Base-by-base conservation (phyloP, 2,329 filamentous ascomycete genomes). In the Saccharata proteae region DNA sequence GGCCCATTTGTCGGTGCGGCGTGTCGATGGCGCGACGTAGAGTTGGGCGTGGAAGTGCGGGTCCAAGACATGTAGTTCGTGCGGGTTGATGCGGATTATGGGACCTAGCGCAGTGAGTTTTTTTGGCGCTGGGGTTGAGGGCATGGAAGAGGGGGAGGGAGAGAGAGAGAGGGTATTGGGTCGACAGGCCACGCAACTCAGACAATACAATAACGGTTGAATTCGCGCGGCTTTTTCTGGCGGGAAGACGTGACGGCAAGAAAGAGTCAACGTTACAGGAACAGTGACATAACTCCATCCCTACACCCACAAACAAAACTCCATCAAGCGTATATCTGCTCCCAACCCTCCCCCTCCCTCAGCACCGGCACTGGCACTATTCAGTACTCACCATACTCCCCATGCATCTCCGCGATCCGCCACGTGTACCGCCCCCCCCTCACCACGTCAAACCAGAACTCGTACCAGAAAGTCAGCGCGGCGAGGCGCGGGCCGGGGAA, bases 41-140 rank as follows among this genome's bases (percentile, higher is more conserved):
- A 57, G 41, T 22, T 47, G 40, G 21, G 55, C 52, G 22, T 42
- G 42, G 39, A 45, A 47, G 3, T 27, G 23, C 4, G 43, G 41
- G 18, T 44, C 42, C n/a, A 29, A 38, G 23, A 44, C 28, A 29
- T 47, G 44, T 3, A 47, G 29, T 22, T 47, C 43, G 13, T 34
- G 26, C 10, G 44, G 44, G 22, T 40, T 41, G 15, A 47, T 46
- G 5, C 44, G 37, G 15, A 47, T 29, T 16, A 47, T 40, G 4
- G 42, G 44, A n/a, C 44, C 44, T 45, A 26, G 14, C 3, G 26
- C n/a, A 15, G 19, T 6, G 18, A 12, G 5, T 10, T 13, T 12
- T 15, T 11, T 12, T 10, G 11, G 6, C 5, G 16, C 8, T 13
- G 20, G 11, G 14, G 4, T 8, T 11, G 16, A 29, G 34, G 9